phyloP scores from a whole-genome alignment of 768 basidiomycete species.

The Hypsizygus marmoreus region DNA sequence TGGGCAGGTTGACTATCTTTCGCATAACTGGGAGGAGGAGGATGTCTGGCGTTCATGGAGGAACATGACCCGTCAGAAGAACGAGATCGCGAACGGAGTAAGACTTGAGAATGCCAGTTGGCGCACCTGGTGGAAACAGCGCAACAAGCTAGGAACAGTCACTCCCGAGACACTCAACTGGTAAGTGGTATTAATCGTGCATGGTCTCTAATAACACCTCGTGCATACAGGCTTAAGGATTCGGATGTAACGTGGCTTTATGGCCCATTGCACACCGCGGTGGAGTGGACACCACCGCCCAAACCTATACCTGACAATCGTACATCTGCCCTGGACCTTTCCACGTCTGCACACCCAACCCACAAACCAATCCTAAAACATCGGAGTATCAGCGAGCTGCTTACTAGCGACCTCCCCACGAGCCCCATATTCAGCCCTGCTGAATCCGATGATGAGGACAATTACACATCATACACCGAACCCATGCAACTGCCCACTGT shows the following conservation, averaged over 20 bases:
- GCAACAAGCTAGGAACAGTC: constrained; percentile 93
- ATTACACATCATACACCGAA: constrained; percentile 1
- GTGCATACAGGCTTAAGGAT: constrained; percentile 85
- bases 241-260: constrained; percentile 99
- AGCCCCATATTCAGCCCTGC: constrained; percentile 64
- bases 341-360: constrained; percentile 24
- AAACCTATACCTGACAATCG: constrained; percentile 46
- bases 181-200: constrained; percentile 47
- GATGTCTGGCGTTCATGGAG: constrained; percentile 99
- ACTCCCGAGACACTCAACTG: constrained; percentile 98
- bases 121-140: constrained; percentile 99
- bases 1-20: constrained; percentile 98
- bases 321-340: constrained; percentile 51
- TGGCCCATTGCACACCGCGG: constrained; percentile 93
- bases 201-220: constrained; percentile 11
- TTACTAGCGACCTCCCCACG: constrained; percentile 69
- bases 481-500: constrained; percentile 12
- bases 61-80: constrained; percentile 97
- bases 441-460: constrained; percentile 53
- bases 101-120: constrained; percentile 97
- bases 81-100: constrained; percentile 94
- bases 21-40: constrained; percentile 96
- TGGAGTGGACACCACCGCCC: constrained; percentile 63
- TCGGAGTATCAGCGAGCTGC: constrained; percentile 87
- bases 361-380: constrained; percentile 95